These are phyloP conservation scores for Tulasnella calospora DNA, from an alignment of 768 basidiomycete genomes.

Conservation along the genomic window DNA sequence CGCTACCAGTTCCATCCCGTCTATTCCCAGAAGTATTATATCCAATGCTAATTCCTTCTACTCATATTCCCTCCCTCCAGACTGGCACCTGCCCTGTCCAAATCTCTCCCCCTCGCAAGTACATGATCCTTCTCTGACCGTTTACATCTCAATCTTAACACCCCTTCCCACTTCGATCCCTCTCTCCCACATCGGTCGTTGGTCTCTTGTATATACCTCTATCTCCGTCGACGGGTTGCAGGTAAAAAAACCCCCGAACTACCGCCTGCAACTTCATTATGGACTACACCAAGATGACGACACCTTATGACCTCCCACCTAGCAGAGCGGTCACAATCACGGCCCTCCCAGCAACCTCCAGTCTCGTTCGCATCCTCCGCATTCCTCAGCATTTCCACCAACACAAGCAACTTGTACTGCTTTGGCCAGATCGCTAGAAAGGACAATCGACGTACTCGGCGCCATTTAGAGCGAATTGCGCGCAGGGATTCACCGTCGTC, in stretches of 20 bases:
- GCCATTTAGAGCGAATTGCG: conserved; percentile 31
- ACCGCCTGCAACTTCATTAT: neutral
- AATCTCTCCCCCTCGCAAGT: neutral
- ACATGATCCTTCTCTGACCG: neutral
- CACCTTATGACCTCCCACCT: neutral
- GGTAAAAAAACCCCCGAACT: neutral
- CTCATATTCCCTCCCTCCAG: too few relatives aligned
- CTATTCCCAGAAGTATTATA: too few relatives aligned
- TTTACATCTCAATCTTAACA: neutral
- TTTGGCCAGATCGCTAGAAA: conserved; percentile 48
- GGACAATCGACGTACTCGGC: conserved; percentile 56
- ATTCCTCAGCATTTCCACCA: conserved; percentile 72
- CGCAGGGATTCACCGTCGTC: conserved; percentile 18
- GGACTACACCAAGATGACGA: neutral
- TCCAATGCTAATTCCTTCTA: too few relatives aligned
- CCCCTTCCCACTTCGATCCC: neutral
- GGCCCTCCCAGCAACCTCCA: conserved; percentile 64
- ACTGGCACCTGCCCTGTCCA: too few relatives aligned
- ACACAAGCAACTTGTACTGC: conserved; percentile 50
- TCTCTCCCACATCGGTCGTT: neutral
- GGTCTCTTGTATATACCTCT: neutral
- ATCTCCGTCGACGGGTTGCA: neutral
- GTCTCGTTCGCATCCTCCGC: conserved; percentile 66
- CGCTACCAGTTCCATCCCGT: too few relatives aligned
- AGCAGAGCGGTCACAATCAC: conserved; percentile 48